Evolutionary conservation across 192 early-diverging fungal species (phyloP).

Genomic region (Thamnidium elegans): DNA sequence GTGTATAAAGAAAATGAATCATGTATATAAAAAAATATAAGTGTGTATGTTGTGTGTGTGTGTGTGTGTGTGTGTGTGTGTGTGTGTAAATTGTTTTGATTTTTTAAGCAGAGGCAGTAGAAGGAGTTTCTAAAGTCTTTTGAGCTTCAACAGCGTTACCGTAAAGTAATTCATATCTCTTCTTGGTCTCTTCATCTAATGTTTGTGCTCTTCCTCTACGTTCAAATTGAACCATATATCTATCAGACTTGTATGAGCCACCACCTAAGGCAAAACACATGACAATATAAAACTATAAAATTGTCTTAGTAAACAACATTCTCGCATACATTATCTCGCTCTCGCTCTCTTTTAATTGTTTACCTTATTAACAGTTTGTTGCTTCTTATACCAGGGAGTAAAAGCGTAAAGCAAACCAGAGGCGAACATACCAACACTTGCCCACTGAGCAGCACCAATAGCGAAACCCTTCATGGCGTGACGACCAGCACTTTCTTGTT

Average conservation of each 20-base stretch:
- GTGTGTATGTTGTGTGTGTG: neutral
- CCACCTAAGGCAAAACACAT: slow-evolving; percentile 40
- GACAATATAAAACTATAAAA: slow-evolving; percentile 37
- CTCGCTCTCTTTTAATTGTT: neutral
- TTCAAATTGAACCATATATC: slow-evolving; percentile 41
- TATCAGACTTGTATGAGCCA: slow-evolving; percentile 38
- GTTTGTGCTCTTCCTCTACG: slow-evolving; percentile 34
- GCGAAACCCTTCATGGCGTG: slow-evolving; percentile 44
- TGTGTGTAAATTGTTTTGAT: no score
- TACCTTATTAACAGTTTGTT: slow-evolving; percentile 38
- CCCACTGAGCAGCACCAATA: slow-evolving; percentile 38
- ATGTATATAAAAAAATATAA: neutral
- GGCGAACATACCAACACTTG: slow-evolving; percentile 34
- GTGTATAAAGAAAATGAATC: neutral
- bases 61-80: neutral
- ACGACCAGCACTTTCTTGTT: slow-evolving; percentile 33
- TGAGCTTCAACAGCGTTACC: slow-evolving; percentile 21
- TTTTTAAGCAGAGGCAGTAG: no score
- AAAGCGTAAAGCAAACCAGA: slow-evolving; percentile 24
- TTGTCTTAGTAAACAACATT: neutral
- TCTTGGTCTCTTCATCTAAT: slow-evolving; percentile 29
- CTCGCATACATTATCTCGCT: no score
- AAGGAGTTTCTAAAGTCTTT: slow-evolving; percentile 5
- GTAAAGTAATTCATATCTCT: slow-evolving; percentile 34
- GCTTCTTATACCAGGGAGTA: slow-evolving; percentile 32